Evolutionary conservation across 371 early-diverging fungal species (phyloP).

Genomic region (Lichtheimia hyalospora): DNA sequence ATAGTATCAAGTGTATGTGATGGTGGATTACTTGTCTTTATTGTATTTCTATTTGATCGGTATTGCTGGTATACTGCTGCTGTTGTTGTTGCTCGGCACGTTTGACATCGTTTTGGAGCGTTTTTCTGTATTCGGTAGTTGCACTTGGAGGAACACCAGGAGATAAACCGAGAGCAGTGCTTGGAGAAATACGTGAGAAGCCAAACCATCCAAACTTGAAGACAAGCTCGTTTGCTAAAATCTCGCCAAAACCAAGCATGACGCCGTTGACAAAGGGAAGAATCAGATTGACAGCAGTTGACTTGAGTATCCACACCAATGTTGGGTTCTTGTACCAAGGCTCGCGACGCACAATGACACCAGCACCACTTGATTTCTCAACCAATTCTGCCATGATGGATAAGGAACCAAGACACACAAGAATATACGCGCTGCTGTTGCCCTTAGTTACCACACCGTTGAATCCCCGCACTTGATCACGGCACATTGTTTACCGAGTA

Average conservation of each 20-base stretch:
- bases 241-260: constrained; percentile 84
- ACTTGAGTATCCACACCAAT: constrained; percentile 37
- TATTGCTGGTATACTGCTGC: background rate
- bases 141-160: constrained; percentile 33
- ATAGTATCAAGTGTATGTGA: no score
- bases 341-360: constrained; percentile 23
- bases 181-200: constrained; percentile 26
- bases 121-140: constrained; percentile 42
- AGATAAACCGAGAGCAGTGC: constrained; percentile 26
- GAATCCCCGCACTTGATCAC: no score
- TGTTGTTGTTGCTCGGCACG: constrained; percentile 15
- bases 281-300: constrained; percentile 61
- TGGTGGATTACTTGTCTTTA: no score
- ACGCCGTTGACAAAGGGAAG: constrained; percentile 80
- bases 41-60: background rate
- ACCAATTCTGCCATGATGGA: constrained; percentile 5
- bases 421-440: no score
- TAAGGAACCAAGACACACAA: no score
- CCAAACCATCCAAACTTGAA: constrained; percentile 79
- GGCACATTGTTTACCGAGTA: no score
- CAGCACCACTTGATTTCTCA: background rate
- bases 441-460: no score
- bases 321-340: constrained; percentile 53
- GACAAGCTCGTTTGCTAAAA: constrained; percentile 76
- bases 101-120: constrained; percentile 25